Conservation (phyloP, 2,329 filamentous ascomycete genomes). For the Nothophoma quercina region DNA sequence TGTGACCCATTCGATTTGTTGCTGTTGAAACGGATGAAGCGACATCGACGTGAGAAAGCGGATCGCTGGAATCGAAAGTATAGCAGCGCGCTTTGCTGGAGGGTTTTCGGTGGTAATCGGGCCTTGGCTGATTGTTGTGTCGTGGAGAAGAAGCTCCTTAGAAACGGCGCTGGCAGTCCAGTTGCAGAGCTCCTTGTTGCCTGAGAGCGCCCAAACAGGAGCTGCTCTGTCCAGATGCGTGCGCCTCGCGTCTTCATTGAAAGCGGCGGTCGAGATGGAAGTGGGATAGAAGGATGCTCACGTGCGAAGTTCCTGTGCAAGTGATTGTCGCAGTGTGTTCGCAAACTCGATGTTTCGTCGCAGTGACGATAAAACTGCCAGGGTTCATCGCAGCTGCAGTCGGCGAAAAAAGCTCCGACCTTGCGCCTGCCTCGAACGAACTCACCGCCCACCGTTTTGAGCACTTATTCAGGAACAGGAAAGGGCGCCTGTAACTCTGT, state of each 20-base stretch:
- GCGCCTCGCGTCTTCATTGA: slow-evolving; percentile 38
- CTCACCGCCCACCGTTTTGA: slow-evolving; percentile 5
- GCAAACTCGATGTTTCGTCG: slow-evolving; percentile 11
- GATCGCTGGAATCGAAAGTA: slow-evolving; percentile 30
- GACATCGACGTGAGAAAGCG: slow-evolving; percentile 36
- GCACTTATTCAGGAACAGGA: slow-evolving; percentile 5
- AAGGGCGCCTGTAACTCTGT: background rate
- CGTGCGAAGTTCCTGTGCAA: slow-evolving; percentile 9
- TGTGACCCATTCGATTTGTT: slow-evolving; percentile 35
- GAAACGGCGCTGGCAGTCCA: slow-evolving; percentile 10
- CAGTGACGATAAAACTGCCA: slow-evolving; percentile 18
- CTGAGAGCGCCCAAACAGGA: slow-evolving; percentile 28
- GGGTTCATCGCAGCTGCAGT: slow-evolving; percentile 13
- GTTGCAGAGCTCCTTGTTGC: slow-evolving; percentile 16
- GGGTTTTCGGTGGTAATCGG: slow-evolving; percentile 11
- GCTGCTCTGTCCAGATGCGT: slow-evolving; percentile 33
- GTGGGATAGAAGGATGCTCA: background rate
- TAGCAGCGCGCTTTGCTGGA: slow-evolving; percentile 25
- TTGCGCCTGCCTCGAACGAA: slow-evolving; percentile 2
- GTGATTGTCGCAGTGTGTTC: slow-evolving; percentile 9
- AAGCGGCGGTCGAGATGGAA: slow-evolving; percentile 1
- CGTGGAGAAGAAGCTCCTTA: slow-evolving; percentile 41
- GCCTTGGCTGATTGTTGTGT: slow-evolving; percentile 18
- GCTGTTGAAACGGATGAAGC: slow-evolving; percentile 50
- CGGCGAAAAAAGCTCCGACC: slow-evolving; percentile 16